phyloP scores from a whole-genome alignment of 2,329 filamentous ascomycete species.

The Berkeleyomyces rouxiae region DNA sequence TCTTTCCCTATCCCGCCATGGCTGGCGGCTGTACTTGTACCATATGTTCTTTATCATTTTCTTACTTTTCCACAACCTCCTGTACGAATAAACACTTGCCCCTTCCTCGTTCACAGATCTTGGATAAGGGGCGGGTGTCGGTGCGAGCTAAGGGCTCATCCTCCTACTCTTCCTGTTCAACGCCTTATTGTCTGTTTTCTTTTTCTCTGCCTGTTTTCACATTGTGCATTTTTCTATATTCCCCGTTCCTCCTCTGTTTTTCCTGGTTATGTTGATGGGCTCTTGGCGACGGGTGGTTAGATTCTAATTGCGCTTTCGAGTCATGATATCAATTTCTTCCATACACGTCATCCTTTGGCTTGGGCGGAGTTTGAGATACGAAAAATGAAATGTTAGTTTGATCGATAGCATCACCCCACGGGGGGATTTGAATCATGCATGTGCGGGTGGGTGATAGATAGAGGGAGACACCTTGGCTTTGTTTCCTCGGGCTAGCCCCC shows the following conservation, averaged over 20 bases:
- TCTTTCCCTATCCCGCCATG: conserved; percentile 2
- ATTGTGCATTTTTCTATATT: conserved; percentile 5
- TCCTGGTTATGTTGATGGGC: conserved; percentile 2
- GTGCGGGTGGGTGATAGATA: neutral
- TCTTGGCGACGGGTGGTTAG: conserved; percentile 5
- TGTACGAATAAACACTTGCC: conserved; percentile 13
- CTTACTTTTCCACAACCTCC: conserved; percentile 1
- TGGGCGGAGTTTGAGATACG: conserved; percentile 14
- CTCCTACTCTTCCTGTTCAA: conserved; percentile 1
- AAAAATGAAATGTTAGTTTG: neutral
- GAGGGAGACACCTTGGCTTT: neutral
- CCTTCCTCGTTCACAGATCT: neutral
- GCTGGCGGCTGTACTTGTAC: conserved; percentile 13
- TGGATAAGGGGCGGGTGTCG: neutral
- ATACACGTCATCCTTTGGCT: conserved; percentile 3
- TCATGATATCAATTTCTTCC: conserved; percentile 4
- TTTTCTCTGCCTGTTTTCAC: conserved; percentile 4
- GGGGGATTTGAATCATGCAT: neutral
- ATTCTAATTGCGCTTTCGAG: conserved; percentile 8
- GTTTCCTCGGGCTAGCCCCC: neutral
- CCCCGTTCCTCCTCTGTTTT: conserved; percentile 5
- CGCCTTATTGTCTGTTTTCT: neutral
- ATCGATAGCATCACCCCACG: neutral
- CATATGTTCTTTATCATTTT: conserved; percentile 20
- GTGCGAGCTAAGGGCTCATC: conserved; percentile 1